Conservation (phyloP, 495 filamentous ascomycete species). For the Xylaria palmicola region DNA sequence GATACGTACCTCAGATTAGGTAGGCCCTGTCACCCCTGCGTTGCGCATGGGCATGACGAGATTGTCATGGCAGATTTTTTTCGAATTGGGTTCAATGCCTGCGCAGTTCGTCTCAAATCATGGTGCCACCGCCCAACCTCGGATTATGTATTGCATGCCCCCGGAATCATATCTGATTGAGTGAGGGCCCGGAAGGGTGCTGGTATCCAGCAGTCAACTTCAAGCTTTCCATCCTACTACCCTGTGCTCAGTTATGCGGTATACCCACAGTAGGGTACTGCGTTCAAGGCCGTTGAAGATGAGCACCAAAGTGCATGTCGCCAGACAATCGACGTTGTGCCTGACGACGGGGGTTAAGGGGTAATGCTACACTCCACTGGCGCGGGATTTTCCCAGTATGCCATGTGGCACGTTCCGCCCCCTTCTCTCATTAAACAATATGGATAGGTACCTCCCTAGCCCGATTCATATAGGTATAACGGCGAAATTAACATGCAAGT, state of each 20-base stretch:
- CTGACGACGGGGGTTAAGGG: background rate
- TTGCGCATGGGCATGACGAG: background rate
- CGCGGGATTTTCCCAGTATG: slow-evolving; percentile 2
- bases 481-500: too few species aligned
- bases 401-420: slow-evolving; percentile 12
- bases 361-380: background rate
- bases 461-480: too few species aligned
- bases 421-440: background rate
- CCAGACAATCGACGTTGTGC: background rate
- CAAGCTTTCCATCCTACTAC: background rate
- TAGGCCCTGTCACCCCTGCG: slow-evolving; percentile 1
- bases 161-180: background rate
- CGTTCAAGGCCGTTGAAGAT: background rate
- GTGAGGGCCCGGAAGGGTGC: background rate
- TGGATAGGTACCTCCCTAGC: too few species aligned
- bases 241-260: too few species aligned
- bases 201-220: background rate
- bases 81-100: background rate
- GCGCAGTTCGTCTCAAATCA: background rate
- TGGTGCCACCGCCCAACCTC: too few species aligned
- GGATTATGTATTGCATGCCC: too few species aligned
- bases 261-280: too few species aligned
- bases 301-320: background rate
- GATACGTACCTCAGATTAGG: too few species aligned
- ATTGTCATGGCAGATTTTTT: background rate